phyloP scores from a whole-genome alignment of 805 yeast species.

The Zygoascus biomembranicola region DNA sequence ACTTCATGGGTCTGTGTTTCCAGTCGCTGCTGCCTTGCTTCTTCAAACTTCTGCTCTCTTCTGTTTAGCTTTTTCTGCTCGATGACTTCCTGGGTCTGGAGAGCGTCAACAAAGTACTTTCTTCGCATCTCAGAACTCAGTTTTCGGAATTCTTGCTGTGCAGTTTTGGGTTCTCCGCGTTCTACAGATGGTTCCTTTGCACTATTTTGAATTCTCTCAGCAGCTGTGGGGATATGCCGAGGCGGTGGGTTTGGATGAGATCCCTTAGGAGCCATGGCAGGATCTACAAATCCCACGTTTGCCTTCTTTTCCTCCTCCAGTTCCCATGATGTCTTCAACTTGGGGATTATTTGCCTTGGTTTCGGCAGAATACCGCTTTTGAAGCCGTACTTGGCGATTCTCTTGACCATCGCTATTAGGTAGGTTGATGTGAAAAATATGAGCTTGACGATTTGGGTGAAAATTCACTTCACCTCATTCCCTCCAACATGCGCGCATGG shows the following conservation, averaged over 20 bases:
- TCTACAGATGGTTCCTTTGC: conserved; percentile 38
- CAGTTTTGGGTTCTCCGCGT: conserved; percentile 17
- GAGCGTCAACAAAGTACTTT: conserved; percentile 57
- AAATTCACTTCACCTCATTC: neutral
- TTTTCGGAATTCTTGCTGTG: conserved; percentile 37
- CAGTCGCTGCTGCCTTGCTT: conserved; percentile 26
- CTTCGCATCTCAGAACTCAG: conserved; percentile 62
- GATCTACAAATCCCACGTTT: conserved; percentile 64
- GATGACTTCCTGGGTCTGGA: conserved; percentile 43
- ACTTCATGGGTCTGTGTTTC: conserved; percentile 24
- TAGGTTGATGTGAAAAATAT: neutral
- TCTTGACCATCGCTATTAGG: conserved; percentile 36
- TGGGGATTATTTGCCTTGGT: conserved; percentile 65
- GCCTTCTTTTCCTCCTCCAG: conserved; percentile 35
- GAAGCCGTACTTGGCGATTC: conserved; percentile 38
- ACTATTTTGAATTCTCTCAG: conserved; percentile 47
- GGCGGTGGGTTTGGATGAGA: conserved; percentile 45
- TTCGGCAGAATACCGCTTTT: conserved; percentile 79
- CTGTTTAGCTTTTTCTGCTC: conserved; percentile 34
- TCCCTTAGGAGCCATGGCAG: conserved; percentile 55
- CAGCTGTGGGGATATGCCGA: conserved; percentile 46
- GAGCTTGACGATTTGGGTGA: neutral
- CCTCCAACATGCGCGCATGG: no score
- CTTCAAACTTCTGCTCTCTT: conserved; percentile 31
- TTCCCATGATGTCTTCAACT: conserved; percentile 31